phyloP scores from a whole-genome alignment of 2,329 filamentous ascomycete genomes.

The Pseudocercospora fuligena region DNA sequence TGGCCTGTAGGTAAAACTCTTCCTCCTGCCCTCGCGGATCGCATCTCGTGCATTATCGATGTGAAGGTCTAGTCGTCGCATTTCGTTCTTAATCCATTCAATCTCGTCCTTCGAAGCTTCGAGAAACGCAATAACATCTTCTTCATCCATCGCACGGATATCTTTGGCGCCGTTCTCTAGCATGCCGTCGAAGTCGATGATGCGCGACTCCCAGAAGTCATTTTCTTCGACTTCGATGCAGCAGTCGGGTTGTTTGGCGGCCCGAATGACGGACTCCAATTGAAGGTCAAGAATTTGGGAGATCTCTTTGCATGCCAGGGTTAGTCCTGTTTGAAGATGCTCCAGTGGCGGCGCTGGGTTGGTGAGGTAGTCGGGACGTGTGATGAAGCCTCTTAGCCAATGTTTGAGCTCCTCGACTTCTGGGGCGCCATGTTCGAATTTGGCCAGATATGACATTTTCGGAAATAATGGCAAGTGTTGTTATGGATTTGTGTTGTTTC shows the following conservation, averaged over 20 bases:
- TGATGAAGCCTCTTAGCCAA: constrained; percentile 22
- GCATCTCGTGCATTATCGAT: constrained; percentile 20
- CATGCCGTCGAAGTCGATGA: constrained; percentile 14
- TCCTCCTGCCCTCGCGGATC: constrained; percentile 11
- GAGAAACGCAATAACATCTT: constrained; percentile 9
- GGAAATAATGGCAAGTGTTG: not conserved
- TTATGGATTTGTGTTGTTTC: not conserved
- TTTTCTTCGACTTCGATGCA: constrained; percentile 19
- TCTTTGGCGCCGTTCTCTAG: not conserved
- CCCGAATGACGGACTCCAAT: constrained; percentile 15
- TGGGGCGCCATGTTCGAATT: not conserved
- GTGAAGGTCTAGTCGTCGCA: constrained; percentile 22
- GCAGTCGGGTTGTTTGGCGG: constrained; percentile 13
- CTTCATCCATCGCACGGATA: not conserved
- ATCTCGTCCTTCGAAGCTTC: constrained; percentile 23
- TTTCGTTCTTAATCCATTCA: constrained; percentile 24
- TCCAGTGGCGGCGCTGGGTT: constrained; percentile 14
- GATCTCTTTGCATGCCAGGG: constrained; percentile 19
- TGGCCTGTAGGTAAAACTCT: constrained; percentile 18
- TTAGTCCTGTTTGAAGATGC: constrained; percentile 18
- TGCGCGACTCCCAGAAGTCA: constrained; percentile 17
- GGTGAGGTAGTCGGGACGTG: constrained; percentile 19
- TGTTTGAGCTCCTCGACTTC: constrained; percentile 16
- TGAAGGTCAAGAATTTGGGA: constrained; percentile 21
- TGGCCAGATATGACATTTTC: not conserved